phyloP scores from a whole-genome alignment of 176 grass and related monocot genomes.

The Elaeis guineensis region DNA sequence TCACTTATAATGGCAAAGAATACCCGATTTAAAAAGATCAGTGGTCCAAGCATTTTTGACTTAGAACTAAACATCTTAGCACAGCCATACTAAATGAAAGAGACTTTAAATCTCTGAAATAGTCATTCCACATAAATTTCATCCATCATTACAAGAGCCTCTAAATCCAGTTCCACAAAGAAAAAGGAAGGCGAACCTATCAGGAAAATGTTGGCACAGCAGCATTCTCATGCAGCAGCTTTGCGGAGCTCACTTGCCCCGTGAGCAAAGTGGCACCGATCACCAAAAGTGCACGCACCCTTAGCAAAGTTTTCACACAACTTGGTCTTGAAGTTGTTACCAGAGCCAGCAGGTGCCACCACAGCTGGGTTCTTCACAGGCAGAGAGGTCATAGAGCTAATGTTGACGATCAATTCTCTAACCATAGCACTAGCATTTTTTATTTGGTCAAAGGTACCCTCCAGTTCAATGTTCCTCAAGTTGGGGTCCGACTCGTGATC shows the following conservation, averaged over 20 bases:
- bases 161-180: too few relatives aligned
- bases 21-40: too few relatives aligned
- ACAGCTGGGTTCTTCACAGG: conserved; percentile 10
- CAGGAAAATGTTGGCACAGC: too few relatives aligned
- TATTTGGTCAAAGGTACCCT: conserved; percentile 87
- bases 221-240: conserved; percentile 18
- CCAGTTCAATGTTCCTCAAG: conserved; percentile 83
- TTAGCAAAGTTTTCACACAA: conserved; percentile 65
- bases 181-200: too few relatives aligned
- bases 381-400: conserved; percentile 16
- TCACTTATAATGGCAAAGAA: too few relatives aligned
- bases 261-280: conserved; percentile 76
- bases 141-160: too few relatives aligned
- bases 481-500: conserved; percentile 62
- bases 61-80: too few relatives aligned
- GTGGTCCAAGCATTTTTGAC: too few relatives aligned
- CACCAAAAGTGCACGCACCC: conserved; percentile 56
- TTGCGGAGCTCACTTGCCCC: conserved; percentile 54
- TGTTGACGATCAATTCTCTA: conserved; percentile 59
- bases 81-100: too few relatives aligned
- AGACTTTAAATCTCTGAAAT: too few relatives aligned
- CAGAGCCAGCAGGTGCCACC: conserved; percentile 13
- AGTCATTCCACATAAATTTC: too few relatives aligned
- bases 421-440: conserved; percentile 68
- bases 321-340: conserved; percentile 78